Conservation (phyloP, 2,329 filamentous ascomycete genomes). For the Aspergillus fumigatus region DNA sequence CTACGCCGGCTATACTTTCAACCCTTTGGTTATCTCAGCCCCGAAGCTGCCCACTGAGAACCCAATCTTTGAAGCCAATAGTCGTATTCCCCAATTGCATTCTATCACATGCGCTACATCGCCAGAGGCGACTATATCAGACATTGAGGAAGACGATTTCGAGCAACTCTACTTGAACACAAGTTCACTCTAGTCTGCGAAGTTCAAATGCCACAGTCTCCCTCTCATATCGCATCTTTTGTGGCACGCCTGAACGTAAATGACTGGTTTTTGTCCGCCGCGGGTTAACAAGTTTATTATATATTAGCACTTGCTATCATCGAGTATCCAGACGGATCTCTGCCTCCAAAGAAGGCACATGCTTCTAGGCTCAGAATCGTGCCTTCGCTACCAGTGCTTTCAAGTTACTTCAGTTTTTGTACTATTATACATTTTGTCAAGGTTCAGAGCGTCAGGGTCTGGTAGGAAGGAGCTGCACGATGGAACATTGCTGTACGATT, state of each 20-base stretch:
- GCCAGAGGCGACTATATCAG: slow-evolving; percentile 32
- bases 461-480: background rate
- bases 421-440: background rate
- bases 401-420: background rate
- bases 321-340: background rate
- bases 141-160: slow-evolving; percentile 31
- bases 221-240: background rate
- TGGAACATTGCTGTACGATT: background rate
- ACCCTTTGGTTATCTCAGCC: slow-evolving; percentile 30
- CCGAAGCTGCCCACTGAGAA: slow-evolving; percentile 16
- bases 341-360: background rate
- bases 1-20: slow-evolving; percentile 25
- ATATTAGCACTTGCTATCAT: background rate
- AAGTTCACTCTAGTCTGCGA: slow-evolving; percentile 17
- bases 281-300: background rate
- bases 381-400: background rate
- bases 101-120: slow-evolving; percentile 19
- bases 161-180: slow-evolving; percentile 29
- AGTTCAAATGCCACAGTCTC: background rate
- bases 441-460: background rate
- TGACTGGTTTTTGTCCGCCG: background rate
- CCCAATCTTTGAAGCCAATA: slow-evolving; percentile 16
- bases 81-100: slow-evolving; percentile 12
- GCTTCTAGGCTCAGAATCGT: background rate
- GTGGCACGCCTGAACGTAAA: background rate